phyloP scores from a whole-genome alignment of 352 stramenopile genomes.

The Globisporangium yorkense region DNA sequence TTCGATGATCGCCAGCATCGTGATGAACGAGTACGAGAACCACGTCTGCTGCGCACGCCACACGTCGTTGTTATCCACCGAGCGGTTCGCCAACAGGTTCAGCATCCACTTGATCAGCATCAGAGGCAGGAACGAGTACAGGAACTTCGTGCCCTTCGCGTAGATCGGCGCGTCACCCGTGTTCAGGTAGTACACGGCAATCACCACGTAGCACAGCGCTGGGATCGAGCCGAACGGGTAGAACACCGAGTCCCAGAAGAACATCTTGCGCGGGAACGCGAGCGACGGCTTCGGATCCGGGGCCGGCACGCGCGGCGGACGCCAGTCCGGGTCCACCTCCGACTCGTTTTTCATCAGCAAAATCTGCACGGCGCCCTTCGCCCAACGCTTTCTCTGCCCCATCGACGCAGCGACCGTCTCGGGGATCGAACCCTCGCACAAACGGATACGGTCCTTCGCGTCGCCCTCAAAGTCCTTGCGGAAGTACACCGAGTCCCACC shows the following conservation, averaged over 20 bases:
- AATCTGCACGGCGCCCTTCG: slow-evolving; percentile 87
- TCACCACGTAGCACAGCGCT: slow-evolving; percentile 78
- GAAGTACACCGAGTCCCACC: slow-evolving; percentile 88
- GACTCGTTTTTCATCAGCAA: slow-evolving; percentile 87
- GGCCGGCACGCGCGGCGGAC: slow-evolving; percentile 70
- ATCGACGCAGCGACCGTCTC: slow-evolving; percentile 83
- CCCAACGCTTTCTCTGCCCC: slow-evolving; percentile 85
- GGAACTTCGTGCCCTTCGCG: slow-evolving; percentile 65
- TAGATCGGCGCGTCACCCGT: slow-evolving; percentile 85
- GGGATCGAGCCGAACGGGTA: slow-evolving; percentile 87
- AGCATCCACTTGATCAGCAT: slow-evolving; percentile 79
- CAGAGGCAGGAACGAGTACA: slow-evolving; percentile 86
- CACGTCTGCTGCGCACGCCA: slow-evolving; percentile 87
- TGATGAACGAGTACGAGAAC: slow-evolving; percentile 90
- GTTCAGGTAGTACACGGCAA: slow-evolving; percentile 84
- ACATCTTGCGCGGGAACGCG: slow-evolving; percentile 83
- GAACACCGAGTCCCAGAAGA: slow-evolving; percentile 87
- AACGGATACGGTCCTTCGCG: slow-evolving; percentile 75
- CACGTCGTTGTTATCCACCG: slow-evolving; percentile 88
- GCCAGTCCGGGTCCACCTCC: slow-evolving; percentile 86
- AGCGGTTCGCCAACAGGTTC: slow-evolving; percentile 78
- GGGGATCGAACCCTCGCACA: slow-evolving; percentile 79
- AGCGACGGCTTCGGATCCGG: slow-evolving; percentile 80
- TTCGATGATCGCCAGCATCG: slow-evolving; percentile 80
- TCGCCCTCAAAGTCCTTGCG: slow-evolving; percentile 89